Evolutionary conservation across 1,284 basidiomycete genomes (phyloP).

Genomic region (Heimioporus punctisporus): DNA sequence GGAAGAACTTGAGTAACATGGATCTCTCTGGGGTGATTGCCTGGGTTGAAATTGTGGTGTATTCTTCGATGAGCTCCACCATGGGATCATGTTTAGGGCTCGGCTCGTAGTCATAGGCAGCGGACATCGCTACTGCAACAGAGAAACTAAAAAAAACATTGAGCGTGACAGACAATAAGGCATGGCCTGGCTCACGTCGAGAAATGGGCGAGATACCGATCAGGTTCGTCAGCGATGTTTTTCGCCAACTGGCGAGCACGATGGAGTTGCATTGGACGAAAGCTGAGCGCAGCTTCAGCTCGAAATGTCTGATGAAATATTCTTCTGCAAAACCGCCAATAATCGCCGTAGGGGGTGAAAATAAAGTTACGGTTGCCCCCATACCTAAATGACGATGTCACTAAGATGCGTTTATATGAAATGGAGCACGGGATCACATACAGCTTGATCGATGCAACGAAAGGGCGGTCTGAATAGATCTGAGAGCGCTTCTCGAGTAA

Average conservation of each 20-base stretch:
- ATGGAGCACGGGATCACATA: no score
- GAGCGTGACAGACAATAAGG: no score
- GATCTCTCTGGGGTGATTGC: slow-evolving; percentile 5
- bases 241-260: slow-evolving; percentile 9
- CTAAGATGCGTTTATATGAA: no score
- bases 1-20: slow-evolving; percentile 14
- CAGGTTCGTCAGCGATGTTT: slow-evolving; percentile 7
- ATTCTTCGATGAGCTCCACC: neutral
- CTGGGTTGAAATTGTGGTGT: neutral
- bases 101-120: slow-evolving; percentile 18
- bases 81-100: slow-evolving; percentile 9
- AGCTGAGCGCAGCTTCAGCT: neutral
- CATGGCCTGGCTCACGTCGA: neutral
- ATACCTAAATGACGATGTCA: slow-evolving; percentile 3
- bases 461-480: no score
- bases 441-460: no score
- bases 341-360: slow-evolving; percentile 8
- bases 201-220: slow-evolving; percentile 5
- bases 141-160: slow-evolving; percentile 1
- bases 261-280: slow-evolving; percentile 13
- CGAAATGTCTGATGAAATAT: slow-evolving; percentile 14
- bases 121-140: slow-evolving; percentile 7
- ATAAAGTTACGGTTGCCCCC: slow-evolving; percentile 1
- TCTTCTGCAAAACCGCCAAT: slow-evolving; percentile 10
- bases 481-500: no score